These are phyloP conservation scores for Aspergillus alliaceus DNA, from an alignment of 2,329 filamentous ascomycete genomes.

Conservation along the genomic window DNA sequence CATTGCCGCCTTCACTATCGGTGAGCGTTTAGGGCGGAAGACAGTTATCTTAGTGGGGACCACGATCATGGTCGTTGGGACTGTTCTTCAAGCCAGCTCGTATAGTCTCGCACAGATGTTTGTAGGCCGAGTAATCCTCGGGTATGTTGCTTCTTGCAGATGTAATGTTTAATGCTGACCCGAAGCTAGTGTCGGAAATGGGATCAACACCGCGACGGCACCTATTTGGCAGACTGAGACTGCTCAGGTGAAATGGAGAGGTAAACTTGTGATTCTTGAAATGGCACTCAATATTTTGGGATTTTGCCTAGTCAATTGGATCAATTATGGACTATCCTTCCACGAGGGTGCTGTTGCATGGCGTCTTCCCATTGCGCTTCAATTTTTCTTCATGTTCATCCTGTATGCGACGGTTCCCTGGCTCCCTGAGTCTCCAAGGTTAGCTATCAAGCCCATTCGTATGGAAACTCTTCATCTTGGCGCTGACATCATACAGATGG, in stretches of 20 bases:
- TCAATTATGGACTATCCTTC: not conserved
- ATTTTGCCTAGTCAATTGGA: not conserved
- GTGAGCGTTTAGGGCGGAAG: not conserved
- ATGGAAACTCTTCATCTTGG: too few species aligned
- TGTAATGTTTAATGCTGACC: too few species aligned
- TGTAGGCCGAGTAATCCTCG: not conserved
- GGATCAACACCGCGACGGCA: not conserved
- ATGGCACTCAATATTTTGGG: not conserved
- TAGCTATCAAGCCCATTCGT: fast-evolving
- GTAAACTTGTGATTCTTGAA: not conserved
- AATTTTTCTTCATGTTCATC: not conserved
- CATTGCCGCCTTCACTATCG: not conserved
- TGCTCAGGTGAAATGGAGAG: not conserved
- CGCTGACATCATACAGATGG: not conserved
- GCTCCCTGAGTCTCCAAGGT: not conserved
- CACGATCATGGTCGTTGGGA: not conserved
- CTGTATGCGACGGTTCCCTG: not conserved
- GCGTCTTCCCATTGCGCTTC: not conserved
- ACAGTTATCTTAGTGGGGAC: not conserved
- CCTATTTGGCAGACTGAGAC: not conserved
- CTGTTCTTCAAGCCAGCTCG: not conserved
- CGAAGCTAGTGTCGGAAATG: not conserved
- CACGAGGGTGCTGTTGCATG: not conserved
- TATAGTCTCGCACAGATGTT: not conserved
- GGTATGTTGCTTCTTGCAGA: too few species aligned